A percentile compares a stretch with the other conserved stretches of the same genome.
Evolutionary conservation across 768 basidiomycete species (phyloP).

Genomic region (Nidula microcarpa): DNA sequence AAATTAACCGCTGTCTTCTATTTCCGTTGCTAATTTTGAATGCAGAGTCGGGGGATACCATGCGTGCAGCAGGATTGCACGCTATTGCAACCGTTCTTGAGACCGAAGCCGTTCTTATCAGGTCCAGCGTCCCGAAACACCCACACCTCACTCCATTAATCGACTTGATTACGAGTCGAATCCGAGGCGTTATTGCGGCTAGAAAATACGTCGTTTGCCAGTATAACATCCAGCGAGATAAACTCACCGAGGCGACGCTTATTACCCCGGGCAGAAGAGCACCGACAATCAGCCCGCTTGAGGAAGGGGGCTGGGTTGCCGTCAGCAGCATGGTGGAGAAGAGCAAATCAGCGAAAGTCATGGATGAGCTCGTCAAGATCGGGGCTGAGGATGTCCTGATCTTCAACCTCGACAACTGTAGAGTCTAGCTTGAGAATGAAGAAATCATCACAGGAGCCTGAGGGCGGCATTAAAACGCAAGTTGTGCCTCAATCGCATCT

Average conservation of each 20-base stretch:
- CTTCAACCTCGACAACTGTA: constrained; percentile 89
- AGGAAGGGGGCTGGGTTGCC: constrained; percentile 84
- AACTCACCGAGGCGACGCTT: constrained; percentile 54
- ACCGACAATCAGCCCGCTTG: constrained; percentile 83
- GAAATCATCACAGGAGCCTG: background rate
- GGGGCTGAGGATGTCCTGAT: constrained; percentile 93
- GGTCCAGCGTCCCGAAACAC: constrained; percentile 62
- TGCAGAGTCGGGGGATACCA: constrained; percentile 96
- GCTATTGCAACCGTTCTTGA: constrained; percentile 87
- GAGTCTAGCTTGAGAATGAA: constrained; percentile 47
- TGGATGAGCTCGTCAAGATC: constrained; percentile 80
- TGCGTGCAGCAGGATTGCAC: constrained; percentile 96
- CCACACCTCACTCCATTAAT: constrained; percentile 65
- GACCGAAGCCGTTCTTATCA: constrained; percentile 89
- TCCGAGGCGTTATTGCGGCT: constrained; percentile 89
- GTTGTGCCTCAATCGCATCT: no score
- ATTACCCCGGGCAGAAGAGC: constrained; percentile 90
- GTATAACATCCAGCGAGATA: constrained; percentile 80
- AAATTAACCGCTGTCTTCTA: background rate
- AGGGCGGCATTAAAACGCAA: no score
- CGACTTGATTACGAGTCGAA: constrained; percentile 77
- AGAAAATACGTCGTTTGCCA: constrained; percentile 85
- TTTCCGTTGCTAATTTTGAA: background rate
- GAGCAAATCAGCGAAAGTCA: constrained; percentile 70
- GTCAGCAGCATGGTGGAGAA: constrained; percentile 93